Base-by-base conservation (phyloP, 2,329 filamentous ascomycete genomes). In the Alternaria ventricosa region DNA sequence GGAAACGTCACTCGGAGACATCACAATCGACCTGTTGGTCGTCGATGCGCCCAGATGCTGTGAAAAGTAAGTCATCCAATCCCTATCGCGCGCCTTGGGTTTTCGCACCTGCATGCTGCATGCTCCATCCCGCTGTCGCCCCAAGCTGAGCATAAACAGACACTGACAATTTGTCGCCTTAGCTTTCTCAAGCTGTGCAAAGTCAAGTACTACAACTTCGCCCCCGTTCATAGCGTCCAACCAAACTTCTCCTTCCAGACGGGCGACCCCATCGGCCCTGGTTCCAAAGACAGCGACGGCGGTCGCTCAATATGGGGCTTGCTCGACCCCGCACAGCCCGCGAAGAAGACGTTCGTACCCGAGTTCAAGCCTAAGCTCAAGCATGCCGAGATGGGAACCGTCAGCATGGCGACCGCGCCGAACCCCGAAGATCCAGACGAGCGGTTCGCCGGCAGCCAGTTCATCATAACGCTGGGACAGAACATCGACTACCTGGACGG, bases 121-220 rank as follows among this genome's bases (percentile, higher is more conserved):
- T 67, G 66, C 66, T 58, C 55, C 54, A 60, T 67, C 63, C 67
- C 67, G 66, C 74, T 66, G 70, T 75, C 71, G 67, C 71, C 71
- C 67, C 76, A 81, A 78, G 83, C 88, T 89, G 84, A 90, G 84
- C 78, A 79, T 71, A 72, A 67, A 74, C 71, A 82, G 75, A 77
- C 75, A 84, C 84, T 85, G 84, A 89, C 84, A 84, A 75, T 70
- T 80, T 75, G 75, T 72, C 71, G 50, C 71, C 63, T 71, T 75
- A 96, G 93, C 86, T 98, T 99, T 81, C 85, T 99, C 61, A 98
- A 99, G 86, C 92, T 99, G 73, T 97, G 96, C 88, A 98, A 98
- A 84, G 86, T 94, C 82, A 99, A 97, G 84, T 99, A 98, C 84
- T 99, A 97, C 89, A 98, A 98, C 84, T 98, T 96, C 80, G 90